These are phyloP conservation scores for Citrus maxima DNA, from an alignment of 345 rosid species.

Conservation along the genomic window DNA sequence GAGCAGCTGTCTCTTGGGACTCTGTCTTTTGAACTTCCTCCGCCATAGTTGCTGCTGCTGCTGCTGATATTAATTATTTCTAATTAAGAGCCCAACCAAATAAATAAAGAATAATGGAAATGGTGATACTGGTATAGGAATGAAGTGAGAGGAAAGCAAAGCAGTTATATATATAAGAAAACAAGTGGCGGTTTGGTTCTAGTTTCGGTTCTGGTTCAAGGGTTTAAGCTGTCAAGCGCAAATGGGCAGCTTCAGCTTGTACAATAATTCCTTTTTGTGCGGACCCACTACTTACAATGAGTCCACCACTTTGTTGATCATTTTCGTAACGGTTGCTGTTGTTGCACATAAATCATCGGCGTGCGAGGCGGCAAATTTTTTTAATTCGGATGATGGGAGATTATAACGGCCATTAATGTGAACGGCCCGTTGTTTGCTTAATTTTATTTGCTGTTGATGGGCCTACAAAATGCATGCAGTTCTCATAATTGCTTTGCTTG, in stretches of 20 bases:
- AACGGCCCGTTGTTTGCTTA: not conserved
- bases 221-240: not conserved
- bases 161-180: not conserved
- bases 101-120: not conserved
- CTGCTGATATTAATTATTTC: no score
- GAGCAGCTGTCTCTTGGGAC: not conserved
- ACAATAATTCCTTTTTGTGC: not conserved
- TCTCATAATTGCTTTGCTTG: not conserved
- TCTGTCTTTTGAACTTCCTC: not conserved
- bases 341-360: constrained; percentile 10
- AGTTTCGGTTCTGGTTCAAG: not conserved
- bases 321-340: not conserved
- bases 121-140: not conserved
- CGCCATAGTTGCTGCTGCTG: not conserved
- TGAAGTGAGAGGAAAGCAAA: not conserved
- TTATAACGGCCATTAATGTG: not conserved
- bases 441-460: not conserved
- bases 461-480: not conserved
- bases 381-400: not conserved
- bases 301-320: not conserved
- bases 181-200: not conserved
- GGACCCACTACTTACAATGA: constrained; percentile 2
- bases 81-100: not conserved
- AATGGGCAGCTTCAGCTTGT: not conserved
- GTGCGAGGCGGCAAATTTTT: not conserved